Evolutionary conservation across 2,329 filamentous ascomycete genomes (phyloP), one percentile per base, ranked within the genome.

Genomic region (Colletotrichum cereale): DNA sequence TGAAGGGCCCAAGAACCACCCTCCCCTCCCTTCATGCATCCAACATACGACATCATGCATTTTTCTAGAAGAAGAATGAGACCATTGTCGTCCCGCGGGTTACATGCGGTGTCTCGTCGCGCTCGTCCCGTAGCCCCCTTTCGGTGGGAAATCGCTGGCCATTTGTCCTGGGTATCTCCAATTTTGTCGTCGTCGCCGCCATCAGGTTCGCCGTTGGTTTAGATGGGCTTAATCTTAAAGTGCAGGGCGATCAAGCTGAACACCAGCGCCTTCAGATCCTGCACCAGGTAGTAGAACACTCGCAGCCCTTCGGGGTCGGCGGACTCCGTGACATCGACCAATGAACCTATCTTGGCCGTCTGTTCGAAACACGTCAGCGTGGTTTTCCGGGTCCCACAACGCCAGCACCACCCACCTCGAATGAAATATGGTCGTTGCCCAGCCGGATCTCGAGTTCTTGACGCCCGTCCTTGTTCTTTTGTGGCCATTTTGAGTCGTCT

Each of bases 241-340:
- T 99, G 96, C 74, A 99, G 87, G 2, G 94, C 94, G 77, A 98
- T 99, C 75, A 99, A 84, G 65, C 96, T 98, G 82, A 99, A 99
- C 3, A 99, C 94, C 47, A 99, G 86, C 0, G 96, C 96, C 84
- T 98, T 99, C 34, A 99, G 85, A 80, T 99, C 96, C 80, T 99
- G 96, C 6, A 98, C 96, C 10, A 99, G 91, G 80, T 99, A 99
- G 86, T 99, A 99, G 83, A 99, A 99, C 3, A 99, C 96, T 61
- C 96, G 91, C 16, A 99, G 89, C 38, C 96, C 96, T 83, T 99
- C 96, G 2, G 96, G 96, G 79, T 99, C 96, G 62, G 94, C 92
- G 3, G 95, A 98, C 80, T 98, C 96, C 62, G 95, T 97, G 71
- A 99, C 96, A 80, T 99, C 96, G 75, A 97, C 95, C 62, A 99